Evolutionary conservation across 2,329 filamentous ascomycete genomes (phyloP), one percentile per base, ranked within the genome.

Genomic region (Nemania abortiva): DNA sequence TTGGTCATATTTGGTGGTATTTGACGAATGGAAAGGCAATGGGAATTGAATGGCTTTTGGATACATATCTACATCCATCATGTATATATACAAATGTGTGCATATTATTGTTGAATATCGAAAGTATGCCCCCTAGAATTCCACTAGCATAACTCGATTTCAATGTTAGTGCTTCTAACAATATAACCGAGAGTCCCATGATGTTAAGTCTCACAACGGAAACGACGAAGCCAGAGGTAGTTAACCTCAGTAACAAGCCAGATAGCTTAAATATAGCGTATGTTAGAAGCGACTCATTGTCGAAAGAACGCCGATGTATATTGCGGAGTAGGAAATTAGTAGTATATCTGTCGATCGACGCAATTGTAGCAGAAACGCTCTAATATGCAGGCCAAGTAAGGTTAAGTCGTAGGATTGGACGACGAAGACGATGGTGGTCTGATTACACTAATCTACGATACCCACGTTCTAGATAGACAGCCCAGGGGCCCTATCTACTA

Each of bases 91-190:
- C 10, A 5, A 34, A 55, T 55, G 11, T 55, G 10, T 58, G 58
- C 55, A 60, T 68, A 42, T 31, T 9, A 39, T 57, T 11, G 24
- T 54, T 2, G 22, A 66, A 61, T 29, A 63, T 9, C 13, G 20
- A 1, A 27, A 52, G 11, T 59, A 29, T 52, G 47, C 22, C 22
- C 22, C 6, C 22, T 29, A 52, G 13, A 13, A 20, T 27, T 3
- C 9, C 10, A 29, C 10, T 7, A 52, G n/a, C 18, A 20, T 47
- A 47, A 47, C 4, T 11, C 39, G n/a, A n/a, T 47, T 42, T 15
- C 18, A n/a, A 20, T 20, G n/a, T 5, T 27, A 27, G 24, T 20
- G n/a, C n/a, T 6, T 47, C 18, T 20, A 47, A 7, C 42, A 47
- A n/a, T 18, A 20, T 18, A 47, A 20, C 42, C 18, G 18, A 6